A percentile compares a stretch with the other conserved stretches of the same genome.
Evolutionary conservation across 2,329 filamentous ascomycete species (phyloP).

Genomic region (Parafenestella ontariensis): DNA sequence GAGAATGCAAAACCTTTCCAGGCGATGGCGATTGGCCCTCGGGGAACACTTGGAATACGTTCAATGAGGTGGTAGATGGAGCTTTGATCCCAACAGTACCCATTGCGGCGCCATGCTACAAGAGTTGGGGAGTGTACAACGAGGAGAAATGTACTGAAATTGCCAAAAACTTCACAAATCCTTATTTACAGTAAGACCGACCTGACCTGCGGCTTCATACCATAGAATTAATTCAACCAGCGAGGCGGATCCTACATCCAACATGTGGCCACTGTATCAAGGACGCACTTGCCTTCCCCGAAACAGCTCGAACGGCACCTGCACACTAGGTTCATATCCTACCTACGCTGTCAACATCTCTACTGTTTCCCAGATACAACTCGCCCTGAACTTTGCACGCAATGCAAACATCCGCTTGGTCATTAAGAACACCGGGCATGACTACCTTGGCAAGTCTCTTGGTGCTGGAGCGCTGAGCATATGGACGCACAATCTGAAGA

Average conservation of each 20-base stretch:
- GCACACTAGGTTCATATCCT: constrained; percentile 12
- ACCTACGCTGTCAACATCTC: constrained; percentile 15
- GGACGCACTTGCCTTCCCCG: constrained; percentile 14
- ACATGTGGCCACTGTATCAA: constrained; percentile 18
- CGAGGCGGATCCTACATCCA: constrained; percentile 14
- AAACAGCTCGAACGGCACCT: constrained; percentile 8
- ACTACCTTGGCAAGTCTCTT: constrained; percentile 31
- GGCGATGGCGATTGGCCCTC: constrained; percentile 32
- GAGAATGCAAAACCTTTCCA: constrained; percentile 30
- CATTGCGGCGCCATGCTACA: constrained; percentile 24
- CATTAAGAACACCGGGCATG: constrained; percentile 40
- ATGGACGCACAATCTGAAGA: constrained; percentile 32
- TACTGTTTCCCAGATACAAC: constrained; percentile 12
- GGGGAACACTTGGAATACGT: constrained; percentile 16
- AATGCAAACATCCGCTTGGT: constrained; percentile 35
- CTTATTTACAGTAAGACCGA: constrained; percentile 9
- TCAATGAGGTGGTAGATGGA: constrained; percentile 28
- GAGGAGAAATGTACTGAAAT: constrained; percentile 9
- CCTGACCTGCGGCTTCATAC: neutral
- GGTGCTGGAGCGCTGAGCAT: constrained; percentile 22
- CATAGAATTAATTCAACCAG: too few relatives aligned
- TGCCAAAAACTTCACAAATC: constrained; percentile 5
- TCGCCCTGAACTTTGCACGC: constrained; percentile 29
- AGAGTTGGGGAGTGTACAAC: constrained; percentile 11
- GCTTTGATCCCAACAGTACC: constrained; percentile 29